Evolutionary conservation across 345 rosid genomes (phyloP).

Genomic region (Nephelium lappaceum): DNA sequence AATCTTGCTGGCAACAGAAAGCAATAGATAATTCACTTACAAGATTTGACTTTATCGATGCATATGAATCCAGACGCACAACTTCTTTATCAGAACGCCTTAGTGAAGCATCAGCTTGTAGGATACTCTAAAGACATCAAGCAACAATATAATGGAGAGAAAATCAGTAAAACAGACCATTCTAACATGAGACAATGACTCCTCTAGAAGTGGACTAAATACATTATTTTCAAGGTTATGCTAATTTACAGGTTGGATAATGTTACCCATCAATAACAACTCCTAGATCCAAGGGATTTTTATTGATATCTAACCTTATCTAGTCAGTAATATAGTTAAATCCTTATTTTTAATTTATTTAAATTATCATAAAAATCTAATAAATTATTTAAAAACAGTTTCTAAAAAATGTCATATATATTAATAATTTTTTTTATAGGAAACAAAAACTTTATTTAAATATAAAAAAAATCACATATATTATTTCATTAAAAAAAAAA

Average conservation of each 20-base stretch:
- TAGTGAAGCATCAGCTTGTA: constrained; percentile 63
- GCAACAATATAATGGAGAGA: constrained; percentile 8
- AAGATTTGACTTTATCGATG: constrained; percentile 73
- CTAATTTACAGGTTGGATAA: too few species aligned
- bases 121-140: constrained; percentile 56
- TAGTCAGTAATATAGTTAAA: neutral
- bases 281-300: too few species aligned
- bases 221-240: neutral
- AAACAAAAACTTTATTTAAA: too few species aligned
- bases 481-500: too few species aligned
- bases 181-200: neutral
- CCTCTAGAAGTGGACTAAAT: neutral
- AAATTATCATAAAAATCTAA: neutral
- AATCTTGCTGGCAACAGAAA: neutral
- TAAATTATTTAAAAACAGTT: neutral
- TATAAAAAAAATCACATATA: too few species aligned
- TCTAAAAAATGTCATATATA: too few species aligned
- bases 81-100: constrained; percentile 74
- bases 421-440: too few species aligned
- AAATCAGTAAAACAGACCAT: neutral
- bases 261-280: too few species aligned
- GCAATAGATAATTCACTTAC: constrained; percentile 43
- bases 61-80: constrained; percentile 63
- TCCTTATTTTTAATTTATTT: neutral
- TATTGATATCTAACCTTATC: too few species aligned